Percentiles rank a stretch among this genome's conserved stretches.
These are phyloP conservation scores for Cryphonectria japonica DNA, from an alignment of 2,329 filamentous ascomycete species.

Conservation along the genomic window DNA sequence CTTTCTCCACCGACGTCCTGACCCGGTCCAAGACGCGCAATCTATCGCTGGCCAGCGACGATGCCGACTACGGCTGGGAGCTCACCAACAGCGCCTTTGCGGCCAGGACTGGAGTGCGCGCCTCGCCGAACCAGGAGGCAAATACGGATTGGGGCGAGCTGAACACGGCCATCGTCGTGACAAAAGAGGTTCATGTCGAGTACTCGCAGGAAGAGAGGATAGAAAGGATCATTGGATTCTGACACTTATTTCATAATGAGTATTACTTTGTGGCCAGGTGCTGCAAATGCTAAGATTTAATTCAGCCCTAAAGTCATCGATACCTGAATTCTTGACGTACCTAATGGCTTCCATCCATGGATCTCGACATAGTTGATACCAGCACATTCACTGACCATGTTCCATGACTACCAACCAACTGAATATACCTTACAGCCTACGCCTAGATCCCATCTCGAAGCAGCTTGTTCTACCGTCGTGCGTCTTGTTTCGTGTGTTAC, in stretches of 20 bases:
- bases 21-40: slow-evolving; percentile 20
- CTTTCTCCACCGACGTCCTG: neutral
- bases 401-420: neutral
- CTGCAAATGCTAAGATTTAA: neutral
- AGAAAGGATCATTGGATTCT: slow-evolving; percentile 25
- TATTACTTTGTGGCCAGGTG: neutral
- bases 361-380: neutral
- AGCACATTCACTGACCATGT: neutral
- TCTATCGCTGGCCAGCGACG: slow-evolving; percentile 21
- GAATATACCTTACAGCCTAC: neutral
- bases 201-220: slow-evolving; percentile 25
- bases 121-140: neutral
- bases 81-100: slow-evolving; percentile 10
- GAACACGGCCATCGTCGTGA: slow-evolving; percentile 23
- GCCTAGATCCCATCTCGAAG: neutral
- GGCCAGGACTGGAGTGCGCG: slow-evolving; percentile 6
- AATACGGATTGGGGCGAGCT: slow-evolving; percentile 13
- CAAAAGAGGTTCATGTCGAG: slow-evolving; percentile 21
- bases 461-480: too few relatives aligned
- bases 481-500: too few relatives aligned
- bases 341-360: neutral
- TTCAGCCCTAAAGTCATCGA: neutral
- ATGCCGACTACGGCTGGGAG: slow-evolving; percentile 12
- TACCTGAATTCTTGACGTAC: neutral
- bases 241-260: neutral